phyloP scores from a whole-genome alignment of 768 basidiomycete genomes.

The Termitomyces sp. region DNA sequence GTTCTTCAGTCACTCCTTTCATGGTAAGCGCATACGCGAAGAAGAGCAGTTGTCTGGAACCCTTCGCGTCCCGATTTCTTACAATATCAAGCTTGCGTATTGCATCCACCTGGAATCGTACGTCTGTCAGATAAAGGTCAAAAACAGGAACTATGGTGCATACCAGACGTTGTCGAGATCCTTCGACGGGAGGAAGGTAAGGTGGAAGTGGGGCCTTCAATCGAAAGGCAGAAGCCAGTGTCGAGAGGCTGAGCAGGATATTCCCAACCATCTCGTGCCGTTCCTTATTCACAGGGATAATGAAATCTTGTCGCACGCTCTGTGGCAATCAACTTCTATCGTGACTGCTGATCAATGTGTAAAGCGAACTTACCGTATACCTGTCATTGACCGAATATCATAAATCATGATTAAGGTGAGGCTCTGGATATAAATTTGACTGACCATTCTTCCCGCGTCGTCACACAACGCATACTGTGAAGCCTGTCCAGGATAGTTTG shows the following conservation, averaged over 20 bases:
- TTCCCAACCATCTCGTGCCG: constrained; percentile 94
- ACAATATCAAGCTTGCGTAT: constrained; percentile 85
- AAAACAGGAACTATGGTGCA: constrained; percentile 12
- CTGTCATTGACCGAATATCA: constrained; percentile 24
- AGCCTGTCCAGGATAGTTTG: constrained; percentile 84
- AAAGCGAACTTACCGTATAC: constrained; percentile 57
- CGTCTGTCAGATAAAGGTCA: not conserved
- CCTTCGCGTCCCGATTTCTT: constrained; percentile 73
- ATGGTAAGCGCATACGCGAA: constrained; percentile 93
- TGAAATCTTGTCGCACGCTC: constrained; percentile 82
- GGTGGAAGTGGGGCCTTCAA: constrained; percentile 93
- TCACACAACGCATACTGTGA: constrained; percentile 97
- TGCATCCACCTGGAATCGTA: constrained; percentile 56
- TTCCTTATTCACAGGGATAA: constrained; percentile 84
- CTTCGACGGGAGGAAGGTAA: constrained; percentile 90
- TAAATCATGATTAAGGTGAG: not conserved
- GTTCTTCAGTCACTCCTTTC: constrained; percentile 88
- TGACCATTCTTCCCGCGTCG: constrained; percentile 90
- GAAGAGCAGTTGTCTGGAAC: constrained; percentile 82
- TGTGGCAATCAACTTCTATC: constrained; percentile 22
- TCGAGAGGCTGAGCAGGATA: constrained; percentile 85
- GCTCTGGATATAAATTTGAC: constrained; percentile 17
- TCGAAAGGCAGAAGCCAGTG: constrained; percentile 70
- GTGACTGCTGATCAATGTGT: not conserved
- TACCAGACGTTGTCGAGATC: constrained; percentile 74